Evolutionary conservation across 176 grass and related monocot genomes (phyloP).

Genomic region (Bonia amplexicaulis): DNA sequence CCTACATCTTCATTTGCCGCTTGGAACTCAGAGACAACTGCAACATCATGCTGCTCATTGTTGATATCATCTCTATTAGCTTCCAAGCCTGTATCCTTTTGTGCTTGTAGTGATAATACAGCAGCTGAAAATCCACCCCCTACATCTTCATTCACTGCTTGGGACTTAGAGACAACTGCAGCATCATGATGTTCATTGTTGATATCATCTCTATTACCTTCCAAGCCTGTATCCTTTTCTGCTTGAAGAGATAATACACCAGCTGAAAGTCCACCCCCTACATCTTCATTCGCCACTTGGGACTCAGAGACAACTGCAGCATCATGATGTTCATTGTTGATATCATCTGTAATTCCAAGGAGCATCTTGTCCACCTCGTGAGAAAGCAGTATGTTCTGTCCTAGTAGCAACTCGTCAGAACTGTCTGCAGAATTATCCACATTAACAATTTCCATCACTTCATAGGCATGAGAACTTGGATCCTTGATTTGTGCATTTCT

Average conservation of each 20-base stretch:
- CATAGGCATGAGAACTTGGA: conserved; percentile 20
- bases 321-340: conserved; percentile 10
- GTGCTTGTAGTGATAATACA: not conserved
- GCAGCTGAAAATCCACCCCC: conserved; percentile 4
- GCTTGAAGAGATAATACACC: conserved; percentile 3
- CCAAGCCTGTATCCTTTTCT: conserved; percentile 15
- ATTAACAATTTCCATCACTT: not conserved
- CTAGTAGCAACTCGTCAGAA: conserved; percentile 25
- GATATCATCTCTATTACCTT: conserved; percentile 21
- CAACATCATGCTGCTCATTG: conserved; percentile 11
- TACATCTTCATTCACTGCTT: conserved; percentile 11
- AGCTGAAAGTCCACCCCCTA: conserved; percentile 4
- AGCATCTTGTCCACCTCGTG: conserved; percentile 34
- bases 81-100: conserved; percentile 7
- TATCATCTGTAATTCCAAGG: conserved; percentile 28
- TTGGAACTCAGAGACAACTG: conserved; percentile 24
- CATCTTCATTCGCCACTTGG: not conserved
- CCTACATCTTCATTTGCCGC: not conserved
- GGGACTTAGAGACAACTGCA: conserved; percentile 7
- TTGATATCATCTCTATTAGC: conserved; percentile 3
- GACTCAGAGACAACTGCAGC: conserved; percentile 16
- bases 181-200: conserved; percentile 5
- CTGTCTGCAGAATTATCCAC: not conserved
- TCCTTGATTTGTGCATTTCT: conserved; percentile 26
- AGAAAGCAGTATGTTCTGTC: conserved; percentile 21